phyloP scores from a whole-genome alignment of 2,329 filamentous ascomycete genomes.

The Aspergillus sp. region DNA sequence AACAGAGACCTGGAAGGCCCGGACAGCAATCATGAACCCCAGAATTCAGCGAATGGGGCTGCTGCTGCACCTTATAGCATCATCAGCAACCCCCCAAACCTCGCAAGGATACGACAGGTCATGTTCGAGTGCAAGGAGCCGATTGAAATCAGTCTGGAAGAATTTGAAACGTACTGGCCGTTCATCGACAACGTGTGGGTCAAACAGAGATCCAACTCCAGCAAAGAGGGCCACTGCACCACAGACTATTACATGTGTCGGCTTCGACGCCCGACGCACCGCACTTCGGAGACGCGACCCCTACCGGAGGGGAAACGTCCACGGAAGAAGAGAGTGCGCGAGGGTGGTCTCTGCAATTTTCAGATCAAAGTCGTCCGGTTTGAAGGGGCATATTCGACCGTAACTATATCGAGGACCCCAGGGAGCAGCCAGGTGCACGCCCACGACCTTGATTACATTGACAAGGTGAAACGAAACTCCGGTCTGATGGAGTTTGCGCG shows the following conservation, averaged over 20 bases:
- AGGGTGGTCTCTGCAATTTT: slow-evolving; percentile 47
- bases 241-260: slow-evolving; percentile 50
- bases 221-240: slow-evolving; percentile 40
- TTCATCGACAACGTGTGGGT: slow-evolving; percentile 53
- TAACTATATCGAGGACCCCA: slow-evolving; percentile 42
- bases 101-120: slow-evolving; percentile 41
- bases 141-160: slow-evolving; percentile 45
- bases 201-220: slow-evolving; percentile 43
- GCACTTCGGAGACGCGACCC: slow-evolving; percentile 39
- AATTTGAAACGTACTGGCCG: slow-evolving; percentile 48
- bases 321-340: slow-evolving; percentile 43
- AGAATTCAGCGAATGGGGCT: background rate
- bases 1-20: background rate
- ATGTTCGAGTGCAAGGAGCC: slow-evolving; percentile 46
- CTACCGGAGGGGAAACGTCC: slow-evolving; percentile 45
- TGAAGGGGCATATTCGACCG: slow-evolving; percentile 42
- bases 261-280: slow-evolving; percentile 39
- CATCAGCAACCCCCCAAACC: slow-evolving; percentile 42
- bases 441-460: slow-evolving; percentile 48
- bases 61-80: slow-evolving; percentile 25
- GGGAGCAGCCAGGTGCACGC: slow-evolving; percentile 41
- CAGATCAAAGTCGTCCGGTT: slow-evolving; percentile 47
- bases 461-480: slow-evolving; percentile 48
- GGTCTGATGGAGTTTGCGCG: slow-evolving; percentile 47
- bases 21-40: background rate